These are phyloP conservation scores for Serendipita sp. DNA, from an alignment of 768 basidiomycete species.

Conservation along the genomic window DNA sequence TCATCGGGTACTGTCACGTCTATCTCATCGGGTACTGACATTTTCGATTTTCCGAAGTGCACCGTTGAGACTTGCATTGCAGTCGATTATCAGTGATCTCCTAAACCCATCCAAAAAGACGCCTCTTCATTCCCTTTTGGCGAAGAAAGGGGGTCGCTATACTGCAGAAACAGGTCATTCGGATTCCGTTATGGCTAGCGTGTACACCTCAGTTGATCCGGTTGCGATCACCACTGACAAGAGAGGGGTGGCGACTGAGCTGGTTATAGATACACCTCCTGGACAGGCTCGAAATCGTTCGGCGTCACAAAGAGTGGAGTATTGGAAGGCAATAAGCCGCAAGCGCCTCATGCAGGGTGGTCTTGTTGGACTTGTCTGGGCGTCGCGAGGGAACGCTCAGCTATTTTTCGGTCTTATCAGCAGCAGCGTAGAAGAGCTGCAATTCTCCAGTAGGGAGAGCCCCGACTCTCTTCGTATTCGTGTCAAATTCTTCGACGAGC, in stretches of 20 bases:
- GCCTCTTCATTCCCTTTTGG: constrained; percentile 8
- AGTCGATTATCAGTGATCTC: constrained; percentile 34
- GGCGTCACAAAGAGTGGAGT: constrained; percentile 27
- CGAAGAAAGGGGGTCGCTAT: constrained; percentile 15
- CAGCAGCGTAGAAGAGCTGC: background rate
- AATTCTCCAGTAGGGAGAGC: background rate
- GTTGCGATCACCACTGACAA: constrained; percentile 13
- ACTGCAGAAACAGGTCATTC: background rate
- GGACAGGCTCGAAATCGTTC: constrained; percentile 32
- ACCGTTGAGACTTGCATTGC: constrained; percentile 34
- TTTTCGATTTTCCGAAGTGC: constrained; percentile 23
- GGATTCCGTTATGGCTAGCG: constrained; percentile 13
- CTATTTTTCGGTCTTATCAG: constrained; percentile 9
- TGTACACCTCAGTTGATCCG: constrained; percentile 13
- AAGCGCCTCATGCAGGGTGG: constrained; percentile 46
- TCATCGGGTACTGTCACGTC: background rate
- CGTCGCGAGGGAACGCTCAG: constrained; percentile 16
- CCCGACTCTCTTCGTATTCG: constrained; percentile 27
- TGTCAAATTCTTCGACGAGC: constrained; percentile 48
- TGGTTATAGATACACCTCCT: constrained; percentile 38
- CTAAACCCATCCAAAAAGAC: constrained; percentile 2
- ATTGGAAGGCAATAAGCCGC: constrained; percentile 46
- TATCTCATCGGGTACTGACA: background rate
- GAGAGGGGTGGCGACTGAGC: constrained; percentile 33
- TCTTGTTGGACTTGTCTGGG: constrained; percentile 46